A percentile compares a stretch with the other conserved stretches of the same genome.
Conservation (phyloP, 345 rosid species). For the Eucalyptus tenuipes region DNA sequence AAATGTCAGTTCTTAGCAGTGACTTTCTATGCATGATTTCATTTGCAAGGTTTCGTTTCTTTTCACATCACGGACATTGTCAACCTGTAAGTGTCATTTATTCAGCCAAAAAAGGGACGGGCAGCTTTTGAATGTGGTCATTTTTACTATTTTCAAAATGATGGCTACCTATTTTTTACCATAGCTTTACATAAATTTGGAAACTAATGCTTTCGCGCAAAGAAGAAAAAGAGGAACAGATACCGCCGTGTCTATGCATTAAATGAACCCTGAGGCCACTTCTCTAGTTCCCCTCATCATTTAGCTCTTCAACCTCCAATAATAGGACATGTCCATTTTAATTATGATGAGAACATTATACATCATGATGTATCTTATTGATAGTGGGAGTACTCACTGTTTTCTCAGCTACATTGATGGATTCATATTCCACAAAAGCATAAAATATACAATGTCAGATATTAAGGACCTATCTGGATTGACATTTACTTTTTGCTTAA, state of each 20-base stretch:
- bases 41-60: not conserved
- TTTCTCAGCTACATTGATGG: slow-evolving; percentile 87
- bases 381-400: slow-evolving; percentile 45
- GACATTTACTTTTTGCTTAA: not conserved
- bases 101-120: not conserved
- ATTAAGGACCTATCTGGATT: not conserved
- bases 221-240: not conserved
- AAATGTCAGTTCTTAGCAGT: not conserved
- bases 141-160: not conserved
- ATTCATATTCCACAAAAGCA: slow-evolving; percentile 94
- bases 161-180: not conserved
- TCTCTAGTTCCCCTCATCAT: slow-evolving; percentile 85
- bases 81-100: too few species aligned
- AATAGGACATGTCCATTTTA: not conserved
- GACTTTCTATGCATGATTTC: not conserved
- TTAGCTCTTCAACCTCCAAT: slow-evolving; percentile 69
- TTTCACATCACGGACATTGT: not conserved
- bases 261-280: slow-evolving; percentile 84
- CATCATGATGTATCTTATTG: not conserved
- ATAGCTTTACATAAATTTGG: not conserved
- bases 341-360: not conserved
- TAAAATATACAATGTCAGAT: not conserved
- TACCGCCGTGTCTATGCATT: slow-evolving; percentile 67
- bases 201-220: not conserved
- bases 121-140: not conserved